phyloP scores from a whole-genome alignment of 1,139 yeast genomes.

The Lodderomyces parapsilosis region DNA sequence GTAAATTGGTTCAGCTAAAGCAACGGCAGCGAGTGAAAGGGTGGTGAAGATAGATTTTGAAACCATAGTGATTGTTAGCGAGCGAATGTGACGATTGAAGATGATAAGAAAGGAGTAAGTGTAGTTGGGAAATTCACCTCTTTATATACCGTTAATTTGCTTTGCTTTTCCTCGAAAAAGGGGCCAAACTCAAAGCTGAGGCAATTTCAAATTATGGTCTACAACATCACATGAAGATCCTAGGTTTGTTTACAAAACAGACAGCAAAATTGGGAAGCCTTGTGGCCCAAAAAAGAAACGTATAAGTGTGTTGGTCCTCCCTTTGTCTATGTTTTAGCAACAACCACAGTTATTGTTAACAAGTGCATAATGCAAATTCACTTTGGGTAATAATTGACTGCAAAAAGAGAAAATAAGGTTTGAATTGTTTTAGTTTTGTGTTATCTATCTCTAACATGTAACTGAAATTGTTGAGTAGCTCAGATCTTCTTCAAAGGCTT shows the following conservation, averaged over 20 bases:
- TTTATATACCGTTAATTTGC: neutral
- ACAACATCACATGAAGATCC: neutral
- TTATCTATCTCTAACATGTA: neutral
- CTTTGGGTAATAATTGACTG: neutral
- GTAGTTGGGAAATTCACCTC: neutral
- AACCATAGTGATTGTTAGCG: slow-evolving; percentile 1
- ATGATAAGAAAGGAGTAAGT: neutral
- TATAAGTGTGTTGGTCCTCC: neutral
- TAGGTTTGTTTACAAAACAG: neutral
- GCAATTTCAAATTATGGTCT: neutral
- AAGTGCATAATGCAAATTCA: neutral
- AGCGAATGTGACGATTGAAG: neutral
- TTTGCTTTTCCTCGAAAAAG: neutral
- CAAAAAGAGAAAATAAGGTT: neutral
- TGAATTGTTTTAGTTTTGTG: neutral
- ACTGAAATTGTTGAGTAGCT: neutral
- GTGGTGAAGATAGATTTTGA: neutral
- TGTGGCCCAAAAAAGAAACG: neutral
- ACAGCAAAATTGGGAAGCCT: neutral
- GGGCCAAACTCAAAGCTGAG: neutral
- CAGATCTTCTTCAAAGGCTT: too few species aligned
- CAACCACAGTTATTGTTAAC: neutral
- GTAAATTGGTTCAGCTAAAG: neutral
- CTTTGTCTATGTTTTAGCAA: neutral
- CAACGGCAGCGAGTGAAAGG: slow-evolving; percentile 1